phyloP scores from a whole-genome alignment of 495 filamentous ascomycete species.

The Extremus antarcticus region DNA sequence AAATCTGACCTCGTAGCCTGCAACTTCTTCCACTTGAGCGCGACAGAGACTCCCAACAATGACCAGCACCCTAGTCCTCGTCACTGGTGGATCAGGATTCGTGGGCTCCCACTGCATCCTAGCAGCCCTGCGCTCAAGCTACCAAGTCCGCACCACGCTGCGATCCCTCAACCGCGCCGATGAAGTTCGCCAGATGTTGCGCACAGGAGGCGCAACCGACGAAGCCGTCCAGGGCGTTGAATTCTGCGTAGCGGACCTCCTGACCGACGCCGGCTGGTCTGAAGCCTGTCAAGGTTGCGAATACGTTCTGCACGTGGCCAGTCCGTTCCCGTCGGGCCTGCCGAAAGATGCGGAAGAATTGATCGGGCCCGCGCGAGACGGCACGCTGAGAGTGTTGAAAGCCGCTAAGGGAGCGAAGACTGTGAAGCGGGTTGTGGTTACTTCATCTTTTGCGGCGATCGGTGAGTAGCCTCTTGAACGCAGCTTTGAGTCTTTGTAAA shows the following conservation, averaged over 20 bases:
- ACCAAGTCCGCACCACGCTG: conserved; percentile 15
- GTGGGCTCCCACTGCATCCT: conserved; percentile 11
- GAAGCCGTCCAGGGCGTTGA: conserved; percentile 5
- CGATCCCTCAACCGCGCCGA: conserved; percentile 11
- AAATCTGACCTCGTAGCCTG: too few species aligned
- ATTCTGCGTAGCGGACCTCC: conserved; percentile 19
- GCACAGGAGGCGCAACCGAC: conserved; percentile 4
- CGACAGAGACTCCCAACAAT: not conserved
- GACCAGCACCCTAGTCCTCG: conserved; percentile 4
- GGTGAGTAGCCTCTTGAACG: too few species aligned
- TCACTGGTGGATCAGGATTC: conserved; percentile 14
- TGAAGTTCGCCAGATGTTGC: conserved; percentile 11
- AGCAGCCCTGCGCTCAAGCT: conserved; percentile 5
- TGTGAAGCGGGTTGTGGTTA: conserved; percentile 18
- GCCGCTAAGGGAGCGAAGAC: conserved; percentile 17
- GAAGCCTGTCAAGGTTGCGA: conserved; percentile 17
- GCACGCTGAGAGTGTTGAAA: conserved; percentile 13
- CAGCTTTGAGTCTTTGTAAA: too few species aligned
- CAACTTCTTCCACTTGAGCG: too few species aligned
- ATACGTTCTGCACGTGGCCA: conserved; percentile 20
- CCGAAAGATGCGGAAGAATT: conserved; percentile 20
- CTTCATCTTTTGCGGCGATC: conserved; percentile 11
- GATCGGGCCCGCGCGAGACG: conserved; percentile 15
- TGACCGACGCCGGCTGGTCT: conserved; percentile 18
- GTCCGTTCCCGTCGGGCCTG: conserved; percentile 11